These are phyloP conservation scores for Fusarium bulbicola DNA, from an alignment of 2,329 filamentous ascomycete species.

Conservation along the genomic window DNA sequence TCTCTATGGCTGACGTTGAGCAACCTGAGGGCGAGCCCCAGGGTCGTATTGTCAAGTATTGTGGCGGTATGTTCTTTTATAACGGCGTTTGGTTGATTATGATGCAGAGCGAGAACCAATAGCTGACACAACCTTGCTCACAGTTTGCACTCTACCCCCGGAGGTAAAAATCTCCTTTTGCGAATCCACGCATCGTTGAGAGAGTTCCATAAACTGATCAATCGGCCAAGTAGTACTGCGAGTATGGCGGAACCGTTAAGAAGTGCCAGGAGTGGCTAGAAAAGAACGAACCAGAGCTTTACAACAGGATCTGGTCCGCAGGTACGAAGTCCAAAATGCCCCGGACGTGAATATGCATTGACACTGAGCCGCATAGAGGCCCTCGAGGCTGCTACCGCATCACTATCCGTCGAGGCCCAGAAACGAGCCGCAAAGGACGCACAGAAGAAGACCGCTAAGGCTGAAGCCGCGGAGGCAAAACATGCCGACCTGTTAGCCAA, in stretches of 20 bases:
- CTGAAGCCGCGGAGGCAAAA: conserved; percentile 84
- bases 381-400: conserved; percentile 82
- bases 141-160: conserved; percentile 72
- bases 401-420: conserved; percentile 88
- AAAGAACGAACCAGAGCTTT: conserved; percentile 76
- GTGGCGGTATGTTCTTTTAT: conserved; percentile 60
- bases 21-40: conserved; percentile 60
- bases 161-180: conserved; percentile 59
- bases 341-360: conserved; percentile 5
- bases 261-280: conserved; percentile 98
- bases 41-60: conserved; percentile 63
- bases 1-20: conserved; percentile 64
- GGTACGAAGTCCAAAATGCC: conserved; percentile 60
- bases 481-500: conserved; percentile 84
- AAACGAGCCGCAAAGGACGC: conserved; percentile 96
- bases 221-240: conserved; percentile 80
- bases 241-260: conserved; percentile 95
- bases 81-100: not conserved
- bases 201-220: conserved; percentile 34
- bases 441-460: conserved; percentile 95
- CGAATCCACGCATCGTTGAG: conserved; percentile 1
- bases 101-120: conserved; percentile 23
- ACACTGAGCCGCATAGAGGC: conserved; percentile 65
- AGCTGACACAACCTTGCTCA: conserved; percentile 15
- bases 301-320: conserved; percentile 83